Percentiles rank a stretch among this genome's conserved stretches.
Conservation (phyloP, 208 protist species). For the Wallacemonas collosoma region DNA sequence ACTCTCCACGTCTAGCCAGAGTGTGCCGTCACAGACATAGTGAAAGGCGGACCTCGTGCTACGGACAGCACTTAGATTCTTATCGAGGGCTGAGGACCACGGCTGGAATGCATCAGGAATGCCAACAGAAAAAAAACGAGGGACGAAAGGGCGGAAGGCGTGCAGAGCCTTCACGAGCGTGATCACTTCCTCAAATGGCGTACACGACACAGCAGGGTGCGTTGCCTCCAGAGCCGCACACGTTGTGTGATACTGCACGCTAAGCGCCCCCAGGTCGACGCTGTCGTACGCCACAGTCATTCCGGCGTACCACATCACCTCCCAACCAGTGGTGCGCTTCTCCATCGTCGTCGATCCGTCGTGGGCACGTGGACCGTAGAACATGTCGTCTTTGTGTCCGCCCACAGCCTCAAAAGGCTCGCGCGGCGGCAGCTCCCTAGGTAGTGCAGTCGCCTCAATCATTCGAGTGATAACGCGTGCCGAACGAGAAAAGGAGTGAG, state of each 20-base stretch:
- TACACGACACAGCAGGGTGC: neutral
- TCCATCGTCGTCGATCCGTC: slow-evolving; percentile 51
- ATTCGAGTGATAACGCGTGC: slow-evolving; percentile 9
- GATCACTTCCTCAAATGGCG: neutral
- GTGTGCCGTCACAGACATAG: neutral
- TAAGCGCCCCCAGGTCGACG: neutral
- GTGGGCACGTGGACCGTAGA: slow-evolving; percentile 41
- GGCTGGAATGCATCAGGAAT: slow-evolving; percentile 2
- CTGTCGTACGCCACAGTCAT: slow-evolving; percentile 24
- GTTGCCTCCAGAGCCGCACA: neutral
- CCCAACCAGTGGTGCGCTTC: slow-evolving; percentile 74
- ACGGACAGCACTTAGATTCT: neutral
- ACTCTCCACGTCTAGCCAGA: slow-evolving; percentile 44
- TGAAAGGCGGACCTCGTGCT: slow-evolving; percentile 2
- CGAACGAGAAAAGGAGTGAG: neutral
- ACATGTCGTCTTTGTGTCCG: slow-evolving; percentile 61
- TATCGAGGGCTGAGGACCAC: neutral
- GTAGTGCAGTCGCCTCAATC: neutral
- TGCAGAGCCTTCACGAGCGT: slow-evolving; percentile 13
- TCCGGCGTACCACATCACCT: slow-evolving; percentile 65
- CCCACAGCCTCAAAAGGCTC: slow-evolving; percentile 47
- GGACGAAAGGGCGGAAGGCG: slow-evolving; percentile 8
- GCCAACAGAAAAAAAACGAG: slow-evolving; percentile 16
- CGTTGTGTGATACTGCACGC: neutral
- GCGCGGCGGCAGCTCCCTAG: neutral